Evolutionary conservation across 2,329 filamentous ascomycete species (phyloP).

Genomic region (Colletotrichum horii): DNA sequence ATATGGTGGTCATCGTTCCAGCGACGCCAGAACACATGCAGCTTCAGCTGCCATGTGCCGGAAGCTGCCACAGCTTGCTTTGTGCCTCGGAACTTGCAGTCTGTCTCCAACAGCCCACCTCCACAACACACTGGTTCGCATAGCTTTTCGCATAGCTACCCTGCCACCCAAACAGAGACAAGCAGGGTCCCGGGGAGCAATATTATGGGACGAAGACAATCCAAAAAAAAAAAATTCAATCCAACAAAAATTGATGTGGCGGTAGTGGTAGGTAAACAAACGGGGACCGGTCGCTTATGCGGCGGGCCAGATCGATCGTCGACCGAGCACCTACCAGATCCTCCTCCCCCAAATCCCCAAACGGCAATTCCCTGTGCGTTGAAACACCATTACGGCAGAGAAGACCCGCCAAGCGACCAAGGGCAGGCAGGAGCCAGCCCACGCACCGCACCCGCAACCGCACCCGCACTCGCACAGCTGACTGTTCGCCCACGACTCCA

Average conservation of each 20-base stretch:
- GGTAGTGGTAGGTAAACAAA: background rate
- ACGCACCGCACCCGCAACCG: constrained; percentile 15
- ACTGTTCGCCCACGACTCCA: background rate
- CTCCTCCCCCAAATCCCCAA: background rate
- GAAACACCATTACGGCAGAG: constrained; percentile 12
- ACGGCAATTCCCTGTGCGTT: constrained; percentile 12
- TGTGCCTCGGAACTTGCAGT: constrained; percentile 18
- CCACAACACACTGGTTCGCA: constrained; percentile 3
- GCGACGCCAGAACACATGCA: constrained; percentile 16
- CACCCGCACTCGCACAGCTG: background rate
- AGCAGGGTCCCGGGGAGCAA: constrained; percentile 1
- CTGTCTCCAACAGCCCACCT: constrained; percentile 5
- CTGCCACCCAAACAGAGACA: background rate
- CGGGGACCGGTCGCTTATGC: background rate
- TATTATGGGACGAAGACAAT: background rate
- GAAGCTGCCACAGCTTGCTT: background rate
- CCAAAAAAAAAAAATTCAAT: background rate
- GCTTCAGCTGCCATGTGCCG: constrained; percentile 8
- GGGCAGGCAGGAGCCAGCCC: constrained; percentile 1
- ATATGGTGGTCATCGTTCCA: constrained; percentile 3
- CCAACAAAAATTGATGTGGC: background rate
- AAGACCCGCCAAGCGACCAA: background rate
- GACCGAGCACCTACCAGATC: background rate
- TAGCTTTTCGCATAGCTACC: constrained; percentile 17
- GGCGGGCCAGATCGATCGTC: background rate